Evolutionary conservation across 2,329 filamentous ascomycete species (phyloP).

Genomic region (Alternaria longipes): DNA sequence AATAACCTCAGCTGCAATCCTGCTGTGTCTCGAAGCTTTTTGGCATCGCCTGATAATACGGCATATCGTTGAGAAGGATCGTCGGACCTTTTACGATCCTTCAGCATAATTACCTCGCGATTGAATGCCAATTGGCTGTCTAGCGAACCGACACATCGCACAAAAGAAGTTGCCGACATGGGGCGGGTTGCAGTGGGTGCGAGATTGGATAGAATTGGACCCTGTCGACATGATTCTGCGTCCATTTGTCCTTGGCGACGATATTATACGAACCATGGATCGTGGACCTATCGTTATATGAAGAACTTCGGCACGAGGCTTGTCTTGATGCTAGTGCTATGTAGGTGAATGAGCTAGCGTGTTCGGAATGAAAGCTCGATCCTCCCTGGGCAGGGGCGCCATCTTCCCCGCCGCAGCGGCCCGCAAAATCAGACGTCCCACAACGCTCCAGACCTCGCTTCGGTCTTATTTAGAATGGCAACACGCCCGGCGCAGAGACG

Average conservation of each 20-base stretch:
- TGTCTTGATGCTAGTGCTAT: neutral
- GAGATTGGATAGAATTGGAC: neutral
- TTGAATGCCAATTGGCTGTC: neutral
- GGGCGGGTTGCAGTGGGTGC: neutral
- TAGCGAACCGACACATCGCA: neutral
- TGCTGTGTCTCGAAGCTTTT: neutral
- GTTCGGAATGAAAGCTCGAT: neutral
- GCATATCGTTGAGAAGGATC: neutral
- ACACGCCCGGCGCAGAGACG: neutral
- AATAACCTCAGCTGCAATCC: neutral
- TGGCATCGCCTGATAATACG: neutral
- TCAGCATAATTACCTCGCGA: neutral
- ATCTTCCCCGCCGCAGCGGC: neutral
- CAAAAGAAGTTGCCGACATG: neutral
- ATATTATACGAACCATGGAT: neutral
- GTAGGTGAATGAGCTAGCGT: neutral
- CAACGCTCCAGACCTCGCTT: neutral
- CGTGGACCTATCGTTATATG: neutral
- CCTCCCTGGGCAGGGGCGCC: neutral
- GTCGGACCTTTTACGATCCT: too few relatives aligned
- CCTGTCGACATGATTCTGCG: neutral
- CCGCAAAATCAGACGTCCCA: neutral
- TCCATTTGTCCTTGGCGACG: neutral
- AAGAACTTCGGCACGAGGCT: neutral
- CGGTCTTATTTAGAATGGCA: neutral